phyloP scores from a whole-genome alignment of 495 filamentous ascomycete genomes.

The Aspergillus bertholletiae region DNA sequence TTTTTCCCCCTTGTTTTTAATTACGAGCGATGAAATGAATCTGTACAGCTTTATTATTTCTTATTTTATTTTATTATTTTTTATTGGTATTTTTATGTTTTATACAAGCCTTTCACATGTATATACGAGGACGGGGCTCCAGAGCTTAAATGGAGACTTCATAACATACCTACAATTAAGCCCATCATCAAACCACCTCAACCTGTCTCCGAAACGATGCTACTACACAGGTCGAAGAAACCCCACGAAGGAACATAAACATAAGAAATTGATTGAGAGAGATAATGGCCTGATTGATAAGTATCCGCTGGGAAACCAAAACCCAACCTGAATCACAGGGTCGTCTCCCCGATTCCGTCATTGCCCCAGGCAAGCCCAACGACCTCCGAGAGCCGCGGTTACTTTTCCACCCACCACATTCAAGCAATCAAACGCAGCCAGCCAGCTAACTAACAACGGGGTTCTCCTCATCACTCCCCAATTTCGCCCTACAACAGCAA shows the following conservation, averaged over 20 bases:
- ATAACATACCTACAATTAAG: no score
- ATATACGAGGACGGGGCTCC: no score
- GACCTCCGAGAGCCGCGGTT: neutral
- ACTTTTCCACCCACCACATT: neutral
- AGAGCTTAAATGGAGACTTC: no score
- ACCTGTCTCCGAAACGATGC: no score
- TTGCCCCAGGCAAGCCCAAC: neutral
- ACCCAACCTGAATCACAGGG: neutral
- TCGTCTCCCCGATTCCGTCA: neutral
- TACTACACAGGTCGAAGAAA: no score
- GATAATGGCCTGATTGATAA: neutral
- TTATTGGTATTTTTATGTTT: neutral
- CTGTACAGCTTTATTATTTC: neutral
- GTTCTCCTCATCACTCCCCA: no score
- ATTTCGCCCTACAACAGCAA: neutral
- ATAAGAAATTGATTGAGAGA: no score
- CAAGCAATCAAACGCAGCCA: no score
- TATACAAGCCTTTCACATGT: neutral
- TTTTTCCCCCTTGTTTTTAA: neutral
- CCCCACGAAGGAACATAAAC: no score
- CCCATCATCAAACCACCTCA: no score
- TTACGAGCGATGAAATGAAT: neutral
- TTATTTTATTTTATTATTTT: no score
- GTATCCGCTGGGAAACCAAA: neutral
- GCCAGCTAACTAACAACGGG: neutral